phyloP scores from a whole-genome alignment of 2,329 filamentous ascomycete genomes.

The Xylaria hypoxylon region DNA sequence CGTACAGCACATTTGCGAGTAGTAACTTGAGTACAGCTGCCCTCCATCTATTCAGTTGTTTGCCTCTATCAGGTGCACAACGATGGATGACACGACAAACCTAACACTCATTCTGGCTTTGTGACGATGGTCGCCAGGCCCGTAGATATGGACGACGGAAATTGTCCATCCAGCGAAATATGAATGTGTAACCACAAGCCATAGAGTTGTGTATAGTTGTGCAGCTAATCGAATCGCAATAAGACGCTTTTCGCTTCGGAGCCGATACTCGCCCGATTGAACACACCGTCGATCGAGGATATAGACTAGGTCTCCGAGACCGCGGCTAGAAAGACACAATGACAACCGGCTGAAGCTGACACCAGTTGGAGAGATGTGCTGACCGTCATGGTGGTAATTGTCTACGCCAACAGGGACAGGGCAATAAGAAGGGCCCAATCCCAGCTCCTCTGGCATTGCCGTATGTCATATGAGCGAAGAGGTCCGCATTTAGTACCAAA shows the following conservation, averaged over 20 bases:
- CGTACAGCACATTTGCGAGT: constrained; percentile 27
- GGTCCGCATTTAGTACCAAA: not conserved
- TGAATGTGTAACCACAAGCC: constrained; percentile 3
- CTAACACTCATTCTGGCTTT: constrained; percentile 17
- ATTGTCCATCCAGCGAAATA: constrained; percentile 2
- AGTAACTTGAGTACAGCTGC: constrained; percentile 26
- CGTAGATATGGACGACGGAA: constrained; percentile 5
- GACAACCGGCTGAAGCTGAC: constrained; percentile 4
- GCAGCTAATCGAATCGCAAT: not conserved
- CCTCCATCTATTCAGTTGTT: constrained; percentile 22
- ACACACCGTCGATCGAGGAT: not conserved
- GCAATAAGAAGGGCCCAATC: not conserved
- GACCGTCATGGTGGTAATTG: not conserved
- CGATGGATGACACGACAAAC: constrained; percentile 24
- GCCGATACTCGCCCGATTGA: constrained; percentile 15
- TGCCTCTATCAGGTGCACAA: constrained; percentile 28
- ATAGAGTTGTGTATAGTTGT: constrained; percentile 2
- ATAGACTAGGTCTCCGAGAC: constrained; percentile 10
- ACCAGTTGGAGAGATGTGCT: not conserved
- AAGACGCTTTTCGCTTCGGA: constrained; percentile 18
- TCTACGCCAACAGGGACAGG: not conserved
- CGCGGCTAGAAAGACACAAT: not conserved
- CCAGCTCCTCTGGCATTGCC: not conserved
- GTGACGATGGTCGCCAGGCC: constrained; percentile 21
- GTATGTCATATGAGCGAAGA: no score